Evolutionary conservation across 768 basidiomycete species (phyloP).

Genomic region (Gelatoporia subvermispora): DNA sequence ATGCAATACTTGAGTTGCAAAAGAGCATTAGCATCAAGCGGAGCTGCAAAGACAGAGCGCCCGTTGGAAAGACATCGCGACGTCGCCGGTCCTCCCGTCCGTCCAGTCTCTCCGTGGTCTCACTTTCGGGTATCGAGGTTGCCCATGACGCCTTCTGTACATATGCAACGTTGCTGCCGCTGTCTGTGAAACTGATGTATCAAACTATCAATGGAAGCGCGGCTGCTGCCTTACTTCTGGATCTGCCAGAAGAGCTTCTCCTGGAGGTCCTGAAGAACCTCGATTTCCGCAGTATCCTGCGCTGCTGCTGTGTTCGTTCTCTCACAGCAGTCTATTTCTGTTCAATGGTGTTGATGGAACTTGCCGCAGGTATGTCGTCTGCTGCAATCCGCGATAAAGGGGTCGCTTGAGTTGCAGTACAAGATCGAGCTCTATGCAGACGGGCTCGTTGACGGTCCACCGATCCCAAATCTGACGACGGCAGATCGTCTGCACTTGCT

Average conservation of each 20-base stretch:
- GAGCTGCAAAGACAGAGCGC: no score
- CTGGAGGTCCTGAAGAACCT: slow-evolving; percentile 14
- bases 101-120: no score
- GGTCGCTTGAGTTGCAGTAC: slow-evolving; percentile 25
- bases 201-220: no score
- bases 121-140: no score
- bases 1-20: no score
- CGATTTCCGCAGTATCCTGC: slow-evolving; percentile 9
- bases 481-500: slow-evolving; percentile 31
- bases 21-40: no score
- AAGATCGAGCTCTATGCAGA: slow-evolving; percentile 28
- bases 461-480: slow-evolving; percentile 11
- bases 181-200: no score
- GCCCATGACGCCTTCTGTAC: no score
- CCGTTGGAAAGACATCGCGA: no score
- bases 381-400: slow-evolving; percentile 13
- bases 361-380: slow-evolving; percentile 20
- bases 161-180: no score
- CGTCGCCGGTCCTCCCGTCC: no score
- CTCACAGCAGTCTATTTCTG: not conserved
- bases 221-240: not conserved
- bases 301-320: slow-evolving; percentile 9
- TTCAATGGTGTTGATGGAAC: not conserved
- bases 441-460: slow-evolving; percentile 20
- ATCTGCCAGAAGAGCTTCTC: slow-evolving; percentile 15